A percentile compares a stretch with the other conserved stretches of the same genome.
Conservation (phyloP, 768 basidiomycete genomes). For the Naganishia antarctica region DNA sequence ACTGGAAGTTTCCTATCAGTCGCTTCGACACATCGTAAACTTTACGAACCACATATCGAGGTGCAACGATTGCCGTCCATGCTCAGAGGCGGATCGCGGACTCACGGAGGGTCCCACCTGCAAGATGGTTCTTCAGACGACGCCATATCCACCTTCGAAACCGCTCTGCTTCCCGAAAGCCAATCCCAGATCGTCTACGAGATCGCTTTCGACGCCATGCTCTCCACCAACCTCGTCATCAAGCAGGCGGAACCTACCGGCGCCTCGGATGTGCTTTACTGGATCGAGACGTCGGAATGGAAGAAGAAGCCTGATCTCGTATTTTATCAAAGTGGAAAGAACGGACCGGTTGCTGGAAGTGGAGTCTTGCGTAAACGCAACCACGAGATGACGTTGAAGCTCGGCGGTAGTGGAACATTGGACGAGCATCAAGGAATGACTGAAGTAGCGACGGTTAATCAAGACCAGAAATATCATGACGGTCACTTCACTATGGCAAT, state of each 20-base stretch:
- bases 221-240: not conserved
- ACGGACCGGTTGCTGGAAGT: not conserved
- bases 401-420: not conserved
- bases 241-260: not conserved
- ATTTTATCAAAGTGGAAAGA: not conserved
- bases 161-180: no score
- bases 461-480: constrained; percentile 7
- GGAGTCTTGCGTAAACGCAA: constrained; percentile 8
- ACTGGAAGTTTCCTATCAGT: no score
- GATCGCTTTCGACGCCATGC: not conserved
- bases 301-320: constrained; percentile 2
- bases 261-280: not conserved
- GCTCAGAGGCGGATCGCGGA: no score
- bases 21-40: no score
- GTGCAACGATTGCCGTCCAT: no score
- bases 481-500: not conserved
- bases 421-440: not conserved
- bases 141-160: no score
- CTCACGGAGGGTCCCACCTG: no score
- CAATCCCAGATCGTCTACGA: no score
- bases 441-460: not conserved
- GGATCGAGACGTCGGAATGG: constrained; percentile 5
- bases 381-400: constrained; percentile 1
- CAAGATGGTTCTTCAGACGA: no score
- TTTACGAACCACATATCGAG: no score